phyloP scores from a whole-genome alignment of 441 rosid genomes.

The Breynia disticha region DNA sequence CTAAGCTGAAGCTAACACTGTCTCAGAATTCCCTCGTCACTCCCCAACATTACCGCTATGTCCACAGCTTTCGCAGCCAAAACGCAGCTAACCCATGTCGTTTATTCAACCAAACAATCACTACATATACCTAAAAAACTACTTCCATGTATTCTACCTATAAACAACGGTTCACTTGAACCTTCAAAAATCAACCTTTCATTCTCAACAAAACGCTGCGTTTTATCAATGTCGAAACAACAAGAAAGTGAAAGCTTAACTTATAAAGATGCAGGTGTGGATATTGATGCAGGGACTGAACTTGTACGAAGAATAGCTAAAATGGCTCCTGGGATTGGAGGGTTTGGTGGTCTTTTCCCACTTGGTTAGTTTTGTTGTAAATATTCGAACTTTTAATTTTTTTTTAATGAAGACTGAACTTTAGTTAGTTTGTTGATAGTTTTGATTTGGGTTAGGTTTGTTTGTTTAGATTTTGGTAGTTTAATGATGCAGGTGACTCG shows the following conservation, averaged over 20 bases:
- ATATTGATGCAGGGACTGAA: conserved; percentile 90
- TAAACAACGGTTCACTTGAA: too few species aligned
- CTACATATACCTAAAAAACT: too few species aligned
- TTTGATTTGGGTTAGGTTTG: neutral
- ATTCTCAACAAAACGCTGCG: neutral
- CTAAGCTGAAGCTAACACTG: too few species aligned
- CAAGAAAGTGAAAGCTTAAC: conserved; percentile 24
- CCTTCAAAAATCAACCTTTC: neutral
- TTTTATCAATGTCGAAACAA: too few species aligned
- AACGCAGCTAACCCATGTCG: conserved; percentile 17
- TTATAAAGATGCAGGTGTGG: conserved; percentile 85
- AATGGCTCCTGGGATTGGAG: conserved; percentile 91
- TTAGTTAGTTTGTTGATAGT: neutral
- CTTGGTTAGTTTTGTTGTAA: conserved; percentile 34
- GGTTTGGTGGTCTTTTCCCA: conserved; percentile 85
- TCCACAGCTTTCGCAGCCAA: conserved; percentile 17
- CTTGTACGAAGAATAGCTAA: conserved; percentile 76
- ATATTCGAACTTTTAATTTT: neutral
- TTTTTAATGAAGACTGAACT: neutral
- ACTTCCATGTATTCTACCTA: too few species aligned
- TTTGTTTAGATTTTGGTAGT: conserved; percentile 6
- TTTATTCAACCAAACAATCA: neutral
- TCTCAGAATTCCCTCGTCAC: neutral
- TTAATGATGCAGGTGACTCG: conserved; percentile 49
- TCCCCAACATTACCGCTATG: conserved; percentile 7